phyloP scores from a whole-genome alignment of 208 protist species.

The Porcisia deanei region DNA sequence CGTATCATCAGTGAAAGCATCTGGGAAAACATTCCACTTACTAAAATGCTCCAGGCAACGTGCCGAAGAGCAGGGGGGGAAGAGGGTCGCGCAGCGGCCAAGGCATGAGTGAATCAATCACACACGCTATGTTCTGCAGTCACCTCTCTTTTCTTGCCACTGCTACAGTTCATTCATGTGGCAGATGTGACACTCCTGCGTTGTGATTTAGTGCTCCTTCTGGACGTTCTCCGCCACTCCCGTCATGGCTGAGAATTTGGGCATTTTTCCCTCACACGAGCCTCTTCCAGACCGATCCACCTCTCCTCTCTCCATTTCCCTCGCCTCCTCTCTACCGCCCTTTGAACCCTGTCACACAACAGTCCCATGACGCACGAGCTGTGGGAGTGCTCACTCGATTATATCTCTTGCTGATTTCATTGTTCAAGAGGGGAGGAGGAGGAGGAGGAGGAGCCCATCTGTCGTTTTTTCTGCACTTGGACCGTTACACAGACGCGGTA shows the following conservation, averaged over 20 bases:
- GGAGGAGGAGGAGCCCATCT: no score
- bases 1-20: neutral
- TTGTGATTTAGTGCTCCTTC: neutral
- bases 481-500: neutral
- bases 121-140: neutral
- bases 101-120: neutral
- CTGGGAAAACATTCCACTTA: neutral
- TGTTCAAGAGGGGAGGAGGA: no score
- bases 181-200: neutral
- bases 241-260: neutral
- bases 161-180: neutral
- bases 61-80: neutral
- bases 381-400: neutral
- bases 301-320: neutral
- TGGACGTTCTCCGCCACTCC: neutral
- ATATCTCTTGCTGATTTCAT: neutral
- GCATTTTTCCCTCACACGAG: neutral
- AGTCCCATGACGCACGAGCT: neutral
- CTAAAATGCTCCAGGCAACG: neutral
- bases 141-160: neutral
- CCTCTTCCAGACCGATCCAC: constrained; percentile 6
- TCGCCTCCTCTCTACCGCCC: neutral
- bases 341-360: neutral
- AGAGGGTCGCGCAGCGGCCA: neutral
- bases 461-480: neutral